Conservation (phyloP, 768 basidiomycete genomes). For the Russula sp. region DNA sequence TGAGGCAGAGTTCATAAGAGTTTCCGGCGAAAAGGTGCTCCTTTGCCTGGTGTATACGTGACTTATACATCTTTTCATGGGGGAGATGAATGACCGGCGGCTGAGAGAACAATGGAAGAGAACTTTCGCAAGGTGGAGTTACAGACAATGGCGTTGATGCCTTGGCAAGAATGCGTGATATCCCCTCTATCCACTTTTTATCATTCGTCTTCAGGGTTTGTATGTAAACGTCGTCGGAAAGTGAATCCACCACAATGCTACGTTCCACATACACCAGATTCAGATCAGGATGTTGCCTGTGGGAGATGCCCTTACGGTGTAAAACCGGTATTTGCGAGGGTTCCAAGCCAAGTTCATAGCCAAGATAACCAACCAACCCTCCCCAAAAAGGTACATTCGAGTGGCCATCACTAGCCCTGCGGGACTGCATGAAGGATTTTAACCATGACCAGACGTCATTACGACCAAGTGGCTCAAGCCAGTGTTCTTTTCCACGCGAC, state of each 20-base stretch:
- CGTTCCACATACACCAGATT: constrained; percentile 74
- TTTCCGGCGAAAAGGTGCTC: constrained; percentile 75
- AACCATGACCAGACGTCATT: constrained; percentile 70
- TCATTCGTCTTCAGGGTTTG: constrained; percentile 61
- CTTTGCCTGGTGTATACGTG: constrained; percentile 62
- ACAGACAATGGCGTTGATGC: constrained; percentile 13
- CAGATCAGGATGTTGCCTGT: constrained; percentile 52
- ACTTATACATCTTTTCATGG: constrained; percentile 52
- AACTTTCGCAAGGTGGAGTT: neutral
- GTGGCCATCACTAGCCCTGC: constrained; percentile 40
- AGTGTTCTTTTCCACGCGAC: constrained; percentile 30
- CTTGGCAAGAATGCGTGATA: constrained; percentile 28
- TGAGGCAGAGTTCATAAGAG: constrained; percentile 90
- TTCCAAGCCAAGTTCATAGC: constrained; percentile 70
- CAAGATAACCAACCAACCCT: constrained; percentile 68
- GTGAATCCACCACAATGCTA: constrained; percentile 60
- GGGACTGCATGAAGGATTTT: constrained; percentile 54
- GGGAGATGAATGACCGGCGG: constrained; percentile 42
- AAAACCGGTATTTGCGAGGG: constrained; percentile 42
- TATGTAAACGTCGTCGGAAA: constrained; percentile 43
- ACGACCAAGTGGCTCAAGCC: constrained; percentile 39
- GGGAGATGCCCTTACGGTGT: constrained; percentile 24
- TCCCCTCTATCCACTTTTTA: constrained; percentile 50
- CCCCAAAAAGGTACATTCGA: constrained; percentile 73
- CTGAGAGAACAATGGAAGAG: constrained; percentile 2